Evolutionary conservation across 768 basidiomycete species (phyloP), one percentile per base, ranked within the genome.

Genomic region (Serpula lacrymans): DNA sequence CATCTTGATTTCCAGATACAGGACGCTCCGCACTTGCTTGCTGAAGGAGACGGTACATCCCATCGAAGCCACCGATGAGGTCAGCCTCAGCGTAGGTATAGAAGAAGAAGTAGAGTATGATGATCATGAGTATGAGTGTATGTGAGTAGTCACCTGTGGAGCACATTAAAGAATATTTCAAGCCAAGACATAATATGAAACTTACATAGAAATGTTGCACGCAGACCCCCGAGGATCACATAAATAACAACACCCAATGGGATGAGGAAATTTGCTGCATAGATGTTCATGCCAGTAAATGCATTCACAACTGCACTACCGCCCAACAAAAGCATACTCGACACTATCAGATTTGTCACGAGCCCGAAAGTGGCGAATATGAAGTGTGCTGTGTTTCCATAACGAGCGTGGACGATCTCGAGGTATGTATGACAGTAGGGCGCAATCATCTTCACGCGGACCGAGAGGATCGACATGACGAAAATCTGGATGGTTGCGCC

Each of bases 161-260:
- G 36, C 24, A 20, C 12, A 22, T 42, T 13, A 48, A 36, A 41
- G 26, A 34, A 39, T 30, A 7, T 21, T 31, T 13, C 14, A 4
- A n/a, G 6, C 11, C n/a, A 12, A 3, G 17, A 2, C 18, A 30
- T 1, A 37, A 12, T 11, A 23, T n/a, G 10, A 14, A 14, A 52
- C 48, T 54, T 45, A 48, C 57, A 55, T 34, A 63, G 31, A 47
- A 66, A 63, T 5, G 65, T 65, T 18, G 59, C 57, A 14, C 59
- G 51, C 12, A 67, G 53, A 9, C 62, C 66, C 28, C 61, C 59
- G 14, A 61, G 45, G 29, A 63, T 53, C 21, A 65, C 65, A 44
- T 71, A 70, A 20, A 64, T 53, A 17, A 58, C 59, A 17, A 70
- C 67, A 7, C 63, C 65, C 6, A 70, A 45, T 1, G 70, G 69